Conservation (phyloP, 768 basidiomycete species). For the Trametes gibbosa region DNA sequence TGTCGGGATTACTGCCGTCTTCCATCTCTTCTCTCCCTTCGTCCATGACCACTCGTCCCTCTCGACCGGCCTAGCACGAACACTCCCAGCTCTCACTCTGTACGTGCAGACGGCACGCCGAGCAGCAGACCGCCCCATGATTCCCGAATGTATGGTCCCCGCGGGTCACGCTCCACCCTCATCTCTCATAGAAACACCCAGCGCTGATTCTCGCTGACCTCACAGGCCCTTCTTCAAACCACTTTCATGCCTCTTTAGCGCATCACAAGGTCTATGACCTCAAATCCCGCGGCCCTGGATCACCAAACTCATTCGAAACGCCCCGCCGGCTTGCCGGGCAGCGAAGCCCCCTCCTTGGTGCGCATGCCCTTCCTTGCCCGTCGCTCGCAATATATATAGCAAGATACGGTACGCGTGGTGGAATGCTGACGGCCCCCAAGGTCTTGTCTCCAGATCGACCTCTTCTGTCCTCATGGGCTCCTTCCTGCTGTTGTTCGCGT, state of each 20-base stretch:
- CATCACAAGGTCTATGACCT: constrained; percentile 3
- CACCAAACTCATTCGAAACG: background rate
- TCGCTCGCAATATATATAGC: background rate
- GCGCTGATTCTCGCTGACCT: background rate
- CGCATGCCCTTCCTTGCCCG: background rate
- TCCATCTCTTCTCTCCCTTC: background rate
- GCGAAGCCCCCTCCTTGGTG: too few species aligned
- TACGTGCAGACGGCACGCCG: background rate
- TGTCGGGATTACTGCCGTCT: background rate
- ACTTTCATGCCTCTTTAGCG: background rate
- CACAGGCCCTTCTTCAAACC: background rate
- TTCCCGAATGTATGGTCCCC: background rate
- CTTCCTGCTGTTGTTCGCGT: constrained; percentile 7
- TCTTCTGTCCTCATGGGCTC: constrained; percentile 5
- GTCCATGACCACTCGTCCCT: background rate
- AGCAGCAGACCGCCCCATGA: background rate
- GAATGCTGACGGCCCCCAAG: background rate
- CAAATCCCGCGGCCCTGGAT: background rate
- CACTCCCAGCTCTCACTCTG: background rate
- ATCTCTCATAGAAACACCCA: background rate
- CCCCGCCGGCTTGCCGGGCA: too few species aligned
- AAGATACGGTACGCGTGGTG: background rate
- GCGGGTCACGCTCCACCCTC: background rate
- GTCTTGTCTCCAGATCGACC: background rate
- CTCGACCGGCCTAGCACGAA: background rate